A percentile compares a stretch with the other conserved stretches of the same genome.
phyloP scores from a whole-genome alignment of 2,329 filamentous ascomycete genomes.

The Colletotrichum australisinense region DNA sequence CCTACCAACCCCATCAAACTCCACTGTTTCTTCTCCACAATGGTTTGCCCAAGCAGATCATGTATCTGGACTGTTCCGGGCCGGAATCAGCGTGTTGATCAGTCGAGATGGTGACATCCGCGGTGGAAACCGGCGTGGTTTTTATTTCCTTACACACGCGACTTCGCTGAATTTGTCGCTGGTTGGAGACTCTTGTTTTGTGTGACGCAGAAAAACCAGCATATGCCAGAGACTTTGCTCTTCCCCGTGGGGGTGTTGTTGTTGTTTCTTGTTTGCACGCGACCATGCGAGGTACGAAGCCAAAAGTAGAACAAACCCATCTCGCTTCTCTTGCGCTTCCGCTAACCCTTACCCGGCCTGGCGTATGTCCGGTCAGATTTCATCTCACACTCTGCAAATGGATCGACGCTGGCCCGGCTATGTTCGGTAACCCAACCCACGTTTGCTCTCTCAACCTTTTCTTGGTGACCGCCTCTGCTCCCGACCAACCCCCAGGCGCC shows the following conservation, averaged over 20 bases:
- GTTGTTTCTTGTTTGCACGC: neutral
- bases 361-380: neutral
- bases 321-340: neutral
- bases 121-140: constrained; percentile 28
- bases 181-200: neutral
- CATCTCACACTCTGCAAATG: neutral
- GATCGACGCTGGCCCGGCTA: constrained; percentile 22
- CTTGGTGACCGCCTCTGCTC: neutral
- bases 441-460: neutral
- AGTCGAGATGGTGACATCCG: constrained; percentile 27
- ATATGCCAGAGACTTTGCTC: neutral
- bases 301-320: neutral
- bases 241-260: neutral
- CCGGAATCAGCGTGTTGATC: constrained; percentile 15
- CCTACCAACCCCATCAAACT: constrained; percentile 16
- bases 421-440: constrained; percentile 23
- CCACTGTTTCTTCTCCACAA: constrained; percentile 33
- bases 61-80: constrained; percentile 8
- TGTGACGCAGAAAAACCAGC: constrained; percentile 6
- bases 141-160: neutral
- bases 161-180: constrained; percentile 30
- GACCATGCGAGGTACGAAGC: neutral
- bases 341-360: constrained; percentile 2
- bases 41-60: constrained; percentile 15
- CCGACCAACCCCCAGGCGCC: neutral